These are phyloP conservation scores for Claviceps spartinae DNA, from an alignment of 2,329 filamentous ascomycete species.

Conservation along the genomic window DNA sequence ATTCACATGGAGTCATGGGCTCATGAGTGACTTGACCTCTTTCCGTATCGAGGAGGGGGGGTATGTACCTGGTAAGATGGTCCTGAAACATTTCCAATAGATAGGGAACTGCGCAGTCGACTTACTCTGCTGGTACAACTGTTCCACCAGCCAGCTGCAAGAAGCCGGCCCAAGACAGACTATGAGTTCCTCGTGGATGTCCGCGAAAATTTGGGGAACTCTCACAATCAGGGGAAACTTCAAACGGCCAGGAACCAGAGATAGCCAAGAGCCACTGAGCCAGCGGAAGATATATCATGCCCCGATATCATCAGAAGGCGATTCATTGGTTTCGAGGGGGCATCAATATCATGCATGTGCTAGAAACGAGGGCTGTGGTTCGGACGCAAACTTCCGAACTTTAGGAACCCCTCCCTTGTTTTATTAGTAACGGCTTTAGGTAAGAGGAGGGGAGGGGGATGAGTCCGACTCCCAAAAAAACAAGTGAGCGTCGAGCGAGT, in stretches of 20 bases:
- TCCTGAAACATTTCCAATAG: not conserved
- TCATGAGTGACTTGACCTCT: too few relatives aligned
- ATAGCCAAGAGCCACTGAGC: not conserved
- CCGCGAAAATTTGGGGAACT: not conserved
- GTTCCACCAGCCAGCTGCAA: conserved; percentile 1
- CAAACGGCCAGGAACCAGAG: not conserved
- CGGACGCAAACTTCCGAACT: not conserved
- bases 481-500: not conserved
- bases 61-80: not conserved
- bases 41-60: not conserved
- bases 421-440: too few relatives aligned
- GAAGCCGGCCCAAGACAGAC: not conserved
- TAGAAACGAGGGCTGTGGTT: not conserved
- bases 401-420: not conserved
- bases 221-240: not conserved
- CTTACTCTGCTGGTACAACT: not conserved
- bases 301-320: not conserved
- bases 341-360: not conserved
- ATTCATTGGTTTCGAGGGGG: not conserved
- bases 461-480: too few relatives aligned
- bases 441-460: not conserved
- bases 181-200: not conserved
- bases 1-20: too few relatives aligned
- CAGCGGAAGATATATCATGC: not conserved
- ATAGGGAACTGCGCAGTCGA: not conserved